A percentile compares a stretch with the other conserved stretches of the same genome.
phyloP scores from a whole-genome alignment of 1,139 yeast genomes.

The Debaryomycetaceae sp. region DNA sequence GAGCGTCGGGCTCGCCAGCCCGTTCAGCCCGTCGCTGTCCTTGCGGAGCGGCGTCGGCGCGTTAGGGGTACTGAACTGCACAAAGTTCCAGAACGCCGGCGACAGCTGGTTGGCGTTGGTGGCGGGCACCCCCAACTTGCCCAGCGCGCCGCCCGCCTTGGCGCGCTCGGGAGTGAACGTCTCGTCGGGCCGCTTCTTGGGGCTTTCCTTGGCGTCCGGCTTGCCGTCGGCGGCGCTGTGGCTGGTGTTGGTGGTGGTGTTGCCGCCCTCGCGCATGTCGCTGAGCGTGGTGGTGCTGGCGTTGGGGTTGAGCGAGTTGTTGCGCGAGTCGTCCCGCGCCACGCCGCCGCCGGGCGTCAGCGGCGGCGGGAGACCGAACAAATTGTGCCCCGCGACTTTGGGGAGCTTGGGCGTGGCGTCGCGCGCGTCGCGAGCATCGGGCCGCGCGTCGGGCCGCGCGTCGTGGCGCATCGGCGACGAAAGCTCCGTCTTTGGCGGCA shows the following conservation, averaged over 20 bases:
- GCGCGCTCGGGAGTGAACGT: slow-evolving; percentile 80
- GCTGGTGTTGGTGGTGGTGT: slow-evolving; percentile 8
- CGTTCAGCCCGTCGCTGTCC: slow-evolving; percentile 34
- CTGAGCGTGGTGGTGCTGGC: slow-evolving; percentile 9
- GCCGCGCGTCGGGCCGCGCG: no score
- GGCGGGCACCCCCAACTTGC: slow-evolving; percentile 17
- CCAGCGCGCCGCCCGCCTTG: slow-evolving; percentile 23
- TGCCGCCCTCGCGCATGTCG: slow-evolving; percentile 6
- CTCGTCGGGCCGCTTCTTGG: slow-evolving; percentile 64
- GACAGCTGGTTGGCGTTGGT: slow-evolving; percentile 44
- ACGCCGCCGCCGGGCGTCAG: slow-evolving; percentile 12
- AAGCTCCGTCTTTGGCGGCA: slow-evolving; percentile 15
- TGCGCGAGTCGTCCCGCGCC: slow-evolving; percentile 21
- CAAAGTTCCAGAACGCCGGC: slow-evolving; percentile 77
- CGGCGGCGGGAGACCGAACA: slow-evolving; percentile 30
- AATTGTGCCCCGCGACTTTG: slow-evolving; percentile 23
- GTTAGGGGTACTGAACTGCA: slow-evolving; percentile 69
- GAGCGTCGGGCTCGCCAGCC: slow-evolving; percentile 39
- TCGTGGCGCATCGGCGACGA: slow-evolving; percentile 35
- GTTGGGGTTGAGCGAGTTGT: slow-evolving; percentile 24
- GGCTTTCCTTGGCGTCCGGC: slow-evolving; percentile 19
- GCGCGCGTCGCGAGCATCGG: slow-evolving; percentile 19
- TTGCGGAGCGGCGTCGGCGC: slow-evolving; percentile 44
- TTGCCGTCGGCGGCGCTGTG: slow-evolving; percentile 3
- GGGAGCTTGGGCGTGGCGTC: slow-evolving; percentile 34